phyloP scores from a whole-genome alignment of 2,329 filamentous ascomycete genomes.

The Xylaria sp. region DNA sequence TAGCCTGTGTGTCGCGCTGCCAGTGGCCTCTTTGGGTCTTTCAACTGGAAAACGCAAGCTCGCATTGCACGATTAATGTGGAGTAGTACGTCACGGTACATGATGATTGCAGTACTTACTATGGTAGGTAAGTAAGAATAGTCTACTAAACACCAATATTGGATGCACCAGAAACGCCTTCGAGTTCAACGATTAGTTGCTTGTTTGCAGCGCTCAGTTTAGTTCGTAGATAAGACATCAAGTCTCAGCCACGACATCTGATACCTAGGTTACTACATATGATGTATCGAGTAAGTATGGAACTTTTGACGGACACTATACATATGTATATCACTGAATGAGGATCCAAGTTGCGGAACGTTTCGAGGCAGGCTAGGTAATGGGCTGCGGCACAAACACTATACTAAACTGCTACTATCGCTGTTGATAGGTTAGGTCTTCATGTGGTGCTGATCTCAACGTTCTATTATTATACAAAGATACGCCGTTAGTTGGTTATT shows the following conservation, averaged over 20 bases:
- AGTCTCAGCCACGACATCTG: not conserved
- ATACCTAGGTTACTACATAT: not conserved
- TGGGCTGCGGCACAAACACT: not conserved
- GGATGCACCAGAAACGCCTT: not conserved
- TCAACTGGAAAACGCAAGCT: not conserved
- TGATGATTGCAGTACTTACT: not conserved
- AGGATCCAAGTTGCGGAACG: not conserved
- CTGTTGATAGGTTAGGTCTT: not conserved
- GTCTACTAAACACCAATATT: not conserved
- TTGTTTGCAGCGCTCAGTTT: not conserved
- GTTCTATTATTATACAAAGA: constrained; percentile 32
- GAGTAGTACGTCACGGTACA: constrained; percentile 3
- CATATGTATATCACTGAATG: not conserved
- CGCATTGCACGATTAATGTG: not conserved
- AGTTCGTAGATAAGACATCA: too few relatives aligned
- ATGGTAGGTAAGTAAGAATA: not conserved
- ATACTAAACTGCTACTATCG: not conserved
- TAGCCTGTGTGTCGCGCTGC: constrained; percentile 1
- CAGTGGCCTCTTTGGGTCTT: not conserved
- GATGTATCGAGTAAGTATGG: not conserved
- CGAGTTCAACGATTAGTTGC: not conserved
- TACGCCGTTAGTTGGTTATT: not conserved
- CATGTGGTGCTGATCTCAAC: constrained; percentile 3
- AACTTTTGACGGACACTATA: not conserved
- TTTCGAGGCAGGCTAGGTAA: not conserved